A percentile compares a stretch with the other conserved stretches of the same genome.
These are phyloP conservation scores for Vitellaria paradoxa DNA, from an alignment of 179 eudicot species.

Conservation along the genomic window DNA sequence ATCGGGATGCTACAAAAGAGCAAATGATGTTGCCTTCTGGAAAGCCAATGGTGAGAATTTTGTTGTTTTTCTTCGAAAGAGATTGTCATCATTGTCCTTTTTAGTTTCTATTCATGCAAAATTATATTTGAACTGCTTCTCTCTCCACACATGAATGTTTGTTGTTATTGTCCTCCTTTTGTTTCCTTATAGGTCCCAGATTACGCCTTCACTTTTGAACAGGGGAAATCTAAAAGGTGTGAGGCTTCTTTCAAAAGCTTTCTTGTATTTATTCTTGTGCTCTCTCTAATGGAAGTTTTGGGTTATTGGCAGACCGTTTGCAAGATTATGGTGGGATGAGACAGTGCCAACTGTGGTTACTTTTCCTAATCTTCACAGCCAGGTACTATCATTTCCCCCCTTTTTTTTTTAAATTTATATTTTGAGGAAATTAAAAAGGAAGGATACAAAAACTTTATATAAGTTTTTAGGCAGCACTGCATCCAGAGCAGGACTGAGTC, in stretches of 20 bases:
- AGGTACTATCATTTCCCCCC: conserved; percentile 21
- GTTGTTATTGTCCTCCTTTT: too few species aligned
- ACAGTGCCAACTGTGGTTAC: conserved; percentile 46
- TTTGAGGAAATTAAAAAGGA: neutral
- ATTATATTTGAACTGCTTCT: too few species aligned
- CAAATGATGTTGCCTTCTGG: conserved; percentile 65
- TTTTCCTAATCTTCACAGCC: conserved; percentile 26
- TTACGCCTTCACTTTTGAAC: conserved; percentile 32
- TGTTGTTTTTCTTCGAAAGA: conserved; percentile 8
- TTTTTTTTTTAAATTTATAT: neutral
- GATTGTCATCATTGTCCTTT: neutral
- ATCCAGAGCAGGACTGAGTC: conserved; percentile 80
- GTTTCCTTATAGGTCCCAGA: conserved; percentile 33
- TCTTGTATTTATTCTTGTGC: neutral
- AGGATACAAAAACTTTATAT: neutral
- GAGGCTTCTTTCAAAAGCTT: neutral
- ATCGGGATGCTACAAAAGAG: conserved; percentile 56
- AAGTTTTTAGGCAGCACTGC: conserved; percentile 52
- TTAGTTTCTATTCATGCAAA: too few species aligned
- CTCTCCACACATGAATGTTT: too few species aligned
- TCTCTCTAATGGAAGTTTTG: conserved; percentile 1
- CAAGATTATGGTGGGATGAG: conserved; percentile 64
- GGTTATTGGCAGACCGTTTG: conserved; percentile 37
- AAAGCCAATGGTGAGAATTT: conserved; percentile 57
- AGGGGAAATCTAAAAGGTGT: conserved; percentile 53